phyloP scores from a whole-genome alignment of 2,329 filamentous ascomycete genomes.

The Apiospora phragmitis region DNA sequence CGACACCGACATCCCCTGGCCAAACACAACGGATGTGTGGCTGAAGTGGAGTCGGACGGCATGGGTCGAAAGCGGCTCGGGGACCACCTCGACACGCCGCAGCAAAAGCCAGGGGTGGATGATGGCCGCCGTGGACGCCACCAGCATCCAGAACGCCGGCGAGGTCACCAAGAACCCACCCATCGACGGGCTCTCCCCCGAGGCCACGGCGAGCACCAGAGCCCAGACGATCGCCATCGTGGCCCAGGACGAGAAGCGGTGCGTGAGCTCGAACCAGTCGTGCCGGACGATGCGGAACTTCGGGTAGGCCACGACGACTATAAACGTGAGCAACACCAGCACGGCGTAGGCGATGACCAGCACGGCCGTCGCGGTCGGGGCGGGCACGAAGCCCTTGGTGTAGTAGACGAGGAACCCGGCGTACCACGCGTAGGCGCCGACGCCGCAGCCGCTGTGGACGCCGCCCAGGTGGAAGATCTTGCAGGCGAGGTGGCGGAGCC shows the following conservation, averaged over 20 bases:
- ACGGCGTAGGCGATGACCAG: conserved; percentile 41
- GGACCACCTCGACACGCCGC: conserved; percentile 54
- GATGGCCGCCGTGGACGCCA: conserved; percentile 54
- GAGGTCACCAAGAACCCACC: conserved; percentile 39
- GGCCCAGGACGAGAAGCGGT: conserved; percentile 59
- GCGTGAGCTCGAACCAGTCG: conserved; percentile 56
- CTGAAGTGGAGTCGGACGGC: conserved; percentile 60
- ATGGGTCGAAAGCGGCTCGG: conserved; percentile 60
- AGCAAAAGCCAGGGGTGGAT: conserved; percentile 64
- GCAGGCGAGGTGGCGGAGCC: conserved; percentile 43
- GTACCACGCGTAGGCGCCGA: conserved; percentile 50
- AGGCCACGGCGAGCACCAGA: conserved; percentile 28
- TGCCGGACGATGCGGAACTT: conserved; percentile 49
- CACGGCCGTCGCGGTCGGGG: too few species aligned
- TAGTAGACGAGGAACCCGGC: conserved; percentile 30
- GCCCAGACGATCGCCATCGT: conserved; percentile 50
- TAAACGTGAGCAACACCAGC: conserved; percentile 45
- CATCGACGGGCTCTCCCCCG: conserved; percentile 28
- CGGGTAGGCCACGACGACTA: conserved; percentile 53
- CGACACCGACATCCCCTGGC: conserved; percentile 52
- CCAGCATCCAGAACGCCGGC: conserved; percentile 55
- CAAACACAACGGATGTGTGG: conserved; percentile 47
- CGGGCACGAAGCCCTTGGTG: not conserved
- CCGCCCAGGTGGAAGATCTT: conserved; percentile 56
- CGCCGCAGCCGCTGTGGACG: conserved; percentile 51